Base-by-base conservation (phyloP, 129 eudicot species). In the Flaveria sonorensis region DNA sequence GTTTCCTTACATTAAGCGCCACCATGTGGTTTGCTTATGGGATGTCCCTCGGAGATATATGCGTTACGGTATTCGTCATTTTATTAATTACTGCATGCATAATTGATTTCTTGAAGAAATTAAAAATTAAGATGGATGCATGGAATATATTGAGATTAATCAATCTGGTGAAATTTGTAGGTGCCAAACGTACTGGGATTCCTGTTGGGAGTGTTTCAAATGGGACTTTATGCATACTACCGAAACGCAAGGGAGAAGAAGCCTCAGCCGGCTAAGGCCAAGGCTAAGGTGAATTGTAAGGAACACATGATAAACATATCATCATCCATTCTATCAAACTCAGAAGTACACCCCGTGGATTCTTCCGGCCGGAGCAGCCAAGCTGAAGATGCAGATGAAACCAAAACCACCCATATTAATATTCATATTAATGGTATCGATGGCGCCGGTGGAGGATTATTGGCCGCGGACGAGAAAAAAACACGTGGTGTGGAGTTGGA, bases 121-220 rank as follows among this genome's bases (percentile, higher is more conserved):
- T 3, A n/a, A n/a, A n/a, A n/a, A n/a, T n/a, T n/a, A n/a, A 0
- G 5, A 28, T 28, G 32, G 32, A 2, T 3, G 2, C 13, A 43
- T 43, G 12, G 14, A 10, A 45, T 4, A 30, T 32, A 32, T 32
- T 32, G 39, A 32, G 39, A 32, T 32, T 4, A 6, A 32, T 32
- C 4, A 32, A 32, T 32, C 39, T 32, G 39, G 6, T 32, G 39
- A 32, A 32, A 11, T 10, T 47, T 7, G 79, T 46, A 93, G 98
- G 71, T 93, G 46, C 98, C 98, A n/a, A 93, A 93, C 74, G 71
- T 88, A 16, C 15, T 87, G 48, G 98, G 98, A 19, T 90, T 93
- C 62, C 3, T 85, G 30, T 55, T 90, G 84, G 96, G 98, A 64
- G 39, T 90, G 52, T 23, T 87, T 39, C 98, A 93, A 69, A 90